A percentile compares a stretch with the other conserved stretches of the same genome.
Evolutionary conservation across 2,329 filamentous ascomycete species (phyloP).

Genomic region (Fusarium duplospermum): DNA sequence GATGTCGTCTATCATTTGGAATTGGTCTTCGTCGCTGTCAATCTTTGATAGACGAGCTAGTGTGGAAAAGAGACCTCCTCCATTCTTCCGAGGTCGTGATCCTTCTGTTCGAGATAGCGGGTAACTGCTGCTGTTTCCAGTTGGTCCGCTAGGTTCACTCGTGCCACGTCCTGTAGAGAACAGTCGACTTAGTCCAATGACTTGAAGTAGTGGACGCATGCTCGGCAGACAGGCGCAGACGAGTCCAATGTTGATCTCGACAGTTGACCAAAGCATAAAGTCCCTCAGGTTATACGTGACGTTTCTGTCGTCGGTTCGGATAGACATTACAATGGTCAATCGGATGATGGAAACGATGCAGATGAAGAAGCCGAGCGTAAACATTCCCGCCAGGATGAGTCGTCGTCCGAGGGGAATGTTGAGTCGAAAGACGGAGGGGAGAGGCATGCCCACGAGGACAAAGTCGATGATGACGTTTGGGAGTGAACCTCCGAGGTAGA

Average conservation of each 20-base stretch:
- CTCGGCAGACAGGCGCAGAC: constrained; percentile 6
- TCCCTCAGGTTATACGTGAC: neutral
- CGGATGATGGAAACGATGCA: constrained; percentile 1
- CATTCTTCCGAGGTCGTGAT: neutral
- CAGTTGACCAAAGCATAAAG: neutral
- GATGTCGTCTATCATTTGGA: constrained; percentile 3
- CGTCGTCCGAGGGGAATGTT: neutral
- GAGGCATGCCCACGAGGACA: constrained; percentile 1
- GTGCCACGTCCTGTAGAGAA: neutral
- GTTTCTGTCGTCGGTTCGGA: constrained; percentile 3
- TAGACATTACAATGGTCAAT: neutral
- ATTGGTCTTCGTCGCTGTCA: constrained; percentile 2
- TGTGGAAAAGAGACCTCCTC: neutral
- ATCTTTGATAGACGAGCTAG: neutral
- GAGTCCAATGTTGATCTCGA: constrained; percentile 3
- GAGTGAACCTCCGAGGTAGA: neutral
- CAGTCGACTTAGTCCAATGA: neutral
- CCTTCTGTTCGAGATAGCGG: neutral
- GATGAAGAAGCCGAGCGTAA: constrained; percentile 4
- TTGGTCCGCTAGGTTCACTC: neutral
- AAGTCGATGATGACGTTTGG: constrained; percentile 3
- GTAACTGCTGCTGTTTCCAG: neutral
- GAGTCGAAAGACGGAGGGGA: constrained; percentile 3
- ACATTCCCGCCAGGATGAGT: neutral
- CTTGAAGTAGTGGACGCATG: neutral